Percentiles rank a stretch among this genome's conserved stretches.
phyloP scores from a whole-genome alignment of 2,329 filamentous ascomycete species.

The Epichloe amarillans region DNA sequence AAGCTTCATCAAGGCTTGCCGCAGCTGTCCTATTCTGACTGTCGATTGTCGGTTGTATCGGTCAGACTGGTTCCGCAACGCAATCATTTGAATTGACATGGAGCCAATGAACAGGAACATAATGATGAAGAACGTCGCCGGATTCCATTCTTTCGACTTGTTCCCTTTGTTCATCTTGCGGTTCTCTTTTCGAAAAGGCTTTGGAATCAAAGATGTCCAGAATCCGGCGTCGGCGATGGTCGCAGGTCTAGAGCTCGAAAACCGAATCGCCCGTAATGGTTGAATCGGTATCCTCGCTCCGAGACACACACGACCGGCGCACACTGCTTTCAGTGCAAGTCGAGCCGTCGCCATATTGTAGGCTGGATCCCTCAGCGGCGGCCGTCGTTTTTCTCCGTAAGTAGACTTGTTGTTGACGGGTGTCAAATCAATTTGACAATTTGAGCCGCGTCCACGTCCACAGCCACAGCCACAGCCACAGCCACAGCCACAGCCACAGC shows the following conservation, averaged over 20 bases:
- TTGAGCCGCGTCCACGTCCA: background rate
- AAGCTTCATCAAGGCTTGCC: conserved; percentile 60
- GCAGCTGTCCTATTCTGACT: conserved; percentile 60
- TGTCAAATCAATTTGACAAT: background rate
- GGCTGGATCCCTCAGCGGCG: background rate
- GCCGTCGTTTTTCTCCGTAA: background rate
- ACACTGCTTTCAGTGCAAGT: background rate
- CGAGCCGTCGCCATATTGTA: conserved; percentile 7
- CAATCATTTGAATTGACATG: conserved; percentile 87
- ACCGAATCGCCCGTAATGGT: conserved; percentile 9
- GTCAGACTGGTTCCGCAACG: conserved; percentile 60
- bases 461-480: no score
- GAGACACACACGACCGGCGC: background rate
- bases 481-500: no score
- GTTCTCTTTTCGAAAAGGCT: conserved; percentile 40
- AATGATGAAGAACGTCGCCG: conserved; percentile 68
- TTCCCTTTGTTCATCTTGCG: conserved; percentile 26
- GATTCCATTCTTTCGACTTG: conserved; percentile 55
- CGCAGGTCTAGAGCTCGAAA: conserved; percentile 28
- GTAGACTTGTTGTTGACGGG: background rate
- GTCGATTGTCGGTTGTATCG: conserved; percentile 66
- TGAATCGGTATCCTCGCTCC: background rate
- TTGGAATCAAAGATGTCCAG: conserved; percentile 59
- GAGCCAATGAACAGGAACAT: conserved; percentile 84
- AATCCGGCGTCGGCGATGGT: conserved; percentile 44